Conservation (phyloP, 768 basidiomycete genomes). For the Lentinula raphanica region DNA sequence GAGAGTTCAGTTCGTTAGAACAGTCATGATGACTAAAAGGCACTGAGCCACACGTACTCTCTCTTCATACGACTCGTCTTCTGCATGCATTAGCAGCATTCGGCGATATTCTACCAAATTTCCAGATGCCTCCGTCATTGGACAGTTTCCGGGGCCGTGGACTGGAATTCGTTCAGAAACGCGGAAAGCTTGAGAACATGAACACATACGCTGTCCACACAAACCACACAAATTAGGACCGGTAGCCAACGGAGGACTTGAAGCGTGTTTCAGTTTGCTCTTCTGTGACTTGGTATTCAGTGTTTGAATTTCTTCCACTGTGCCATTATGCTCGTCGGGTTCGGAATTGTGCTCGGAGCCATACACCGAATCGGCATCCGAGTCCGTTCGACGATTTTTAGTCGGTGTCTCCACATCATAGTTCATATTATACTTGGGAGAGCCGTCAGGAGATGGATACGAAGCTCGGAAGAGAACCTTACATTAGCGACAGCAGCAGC, state of each 20-base stretch:
- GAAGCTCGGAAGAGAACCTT: background rate
- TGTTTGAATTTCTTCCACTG: constrained; percentile 3
- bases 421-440: constrained; percentile 21
- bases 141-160: constrained; percentile 36
- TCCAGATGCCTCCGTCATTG: constrained; percentile 60
- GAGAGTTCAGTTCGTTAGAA: constrained; percentile 6
- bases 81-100: constrained; percentile 58
- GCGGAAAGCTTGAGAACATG: background rate
- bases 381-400: constrained; percentile 8
- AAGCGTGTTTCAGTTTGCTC: background rate
- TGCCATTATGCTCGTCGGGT: constrained; percentile 4
- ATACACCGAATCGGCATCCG: constrained; percentile 30
- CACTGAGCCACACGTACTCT: constrained; percentile 43
- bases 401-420: constrained; percentile 11
- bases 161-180: background rate
- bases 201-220: constrained; percentile 35
- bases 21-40: background rate
- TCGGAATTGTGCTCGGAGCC: constrained; percentile 19
- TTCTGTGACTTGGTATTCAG: background rate
- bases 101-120: constrained; percentile 67
- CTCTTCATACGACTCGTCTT: constrained; percentile 61
- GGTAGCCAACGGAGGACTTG: background rate
- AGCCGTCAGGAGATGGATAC: background rate
- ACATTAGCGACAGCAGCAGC: constrained; percentile 51
- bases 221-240: constrained; percentile 44